Evolutionary conservation across 2,329 filamentous ascomycete genomes (phyloP), one percentile per base, ranked within the genome.

Genomic region (Talaromyces albobiverticillius): DNA sequence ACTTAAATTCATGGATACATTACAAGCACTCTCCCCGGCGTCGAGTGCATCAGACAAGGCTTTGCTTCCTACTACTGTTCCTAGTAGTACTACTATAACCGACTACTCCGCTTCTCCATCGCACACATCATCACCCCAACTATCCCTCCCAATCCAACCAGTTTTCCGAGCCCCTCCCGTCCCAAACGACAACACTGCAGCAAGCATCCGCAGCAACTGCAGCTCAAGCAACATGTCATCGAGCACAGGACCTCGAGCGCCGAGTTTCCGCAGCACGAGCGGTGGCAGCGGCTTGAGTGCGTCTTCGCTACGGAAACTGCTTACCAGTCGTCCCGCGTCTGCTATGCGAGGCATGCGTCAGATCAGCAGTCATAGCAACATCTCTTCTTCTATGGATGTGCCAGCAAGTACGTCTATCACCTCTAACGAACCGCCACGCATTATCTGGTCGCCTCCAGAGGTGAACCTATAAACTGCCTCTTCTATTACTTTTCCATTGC

Each of bases 381-480:
- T 64, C 63, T 49, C 62, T 60, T 46, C 45, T 22, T 61, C 60
- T 9, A 59, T 64, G 50, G 66, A 61, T 18, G 5, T 29, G 55
- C 65, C 22, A 54, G 11, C 25, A 25, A 46, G 58, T n/a, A 61
- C 69, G 4, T 71, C 61, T 34, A 61, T 70, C 29, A 64, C 64
- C 16, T 59, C 57, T 26, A 67, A 72, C 40, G 61, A 61, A 29
- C 64, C 70, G 1, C 70, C 70, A 16, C 66, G 62, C 47, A 58
- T 73, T 54, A 65, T 71, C 56, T 73, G 70, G 70, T 57, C 66
- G 29, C 70, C 69, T 6, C 70, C 70, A 11, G 64, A 70, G 50
- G 58, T 73, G 43, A 67, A 71, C 46, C 54, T 71, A 41, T 62
- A 60, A 51, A 36, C 13, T 40, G 4, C 9, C 23, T 25, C 22